A percentile compares a stretch with the other conserved stretches of the same genome.
Evolutionary conservation across 768 basidiomycete genomes (phyloP).

Genomic region (Leccinum obscurum): DNA sequence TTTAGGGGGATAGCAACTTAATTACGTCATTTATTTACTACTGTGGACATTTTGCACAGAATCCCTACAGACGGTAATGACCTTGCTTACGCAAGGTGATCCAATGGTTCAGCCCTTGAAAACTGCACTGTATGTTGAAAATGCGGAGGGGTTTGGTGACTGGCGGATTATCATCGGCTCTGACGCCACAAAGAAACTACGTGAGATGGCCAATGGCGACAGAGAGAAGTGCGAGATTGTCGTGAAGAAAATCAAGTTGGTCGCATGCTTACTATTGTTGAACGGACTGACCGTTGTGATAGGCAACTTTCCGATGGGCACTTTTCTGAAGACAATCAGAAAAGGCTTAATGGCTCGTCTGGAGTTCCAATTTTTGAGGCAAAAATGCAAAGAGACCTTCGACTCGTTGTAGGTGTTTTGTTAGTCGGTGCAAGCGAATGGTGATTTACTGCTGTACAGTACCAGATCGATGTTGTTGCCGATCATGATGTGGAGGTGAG

Average conservation of each 20-base stretch:
- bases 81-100: neutral
- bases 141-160: constrained; percentile 57
- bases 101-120: constrained; percentile 58
- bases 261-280: neutral
- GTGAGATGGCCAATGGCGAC: constrained; percentile 47
- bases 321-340: constrained; percentile 70
- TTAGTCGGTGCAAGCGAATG: neutral
- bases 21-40: too few relatives aligned
- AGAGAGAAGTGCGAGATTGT: constrained; percentile 51
- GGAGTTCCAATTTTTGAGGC: constrained; percentile 68
- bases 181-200: constrained; percentile 49
- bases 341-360: constrained; percentile 47
- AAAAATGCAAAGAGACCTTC: constrained; percentile 56
- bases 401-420: constrained; percentile 20
- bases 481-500: constrained; percentile 37
- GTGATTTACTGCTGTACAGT: constrained; percentile 32
- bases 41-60: too few relatives aligned
- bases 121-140: constrained; percentile 60
- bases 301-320: constrained; percentile 71
- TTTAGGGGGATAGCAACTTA: too few relatives aligned
- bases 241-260: constrained; percentile 69
- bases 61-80: too few relatives aligned
- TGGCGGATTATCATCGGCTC: constrained; percentile 62
- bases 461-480: constrained; percentile 48
- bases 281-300: neutral